Evolutionary conservation across 1,284 basidiomycete species (phyloP).

Genomic region (Boletus coffeatus): DNA sequence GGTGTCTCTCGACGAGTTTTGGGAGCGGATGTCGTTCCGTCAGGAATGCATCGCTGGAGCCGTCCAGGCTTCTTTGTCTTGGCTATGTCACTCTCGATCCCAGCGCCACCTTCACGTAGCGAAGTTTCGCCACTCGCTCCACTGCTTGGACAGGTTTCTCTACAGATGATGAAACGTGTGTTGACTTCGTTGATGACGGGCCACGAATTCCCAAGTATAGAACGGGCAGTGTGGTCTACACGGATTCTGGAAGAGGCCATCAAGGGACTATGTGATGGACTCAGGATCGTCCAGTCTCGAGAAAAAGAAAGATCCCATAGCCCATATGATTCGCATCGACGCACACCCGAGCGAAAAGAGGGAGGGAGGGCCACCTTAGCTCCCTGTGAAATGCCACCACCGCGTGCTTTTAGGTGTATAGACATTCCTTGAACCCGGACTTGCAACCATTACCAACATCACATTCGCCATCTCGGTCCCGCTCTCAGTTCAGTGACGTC

Average conservation of each 20-base stretch:
- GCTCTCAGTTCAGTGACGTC: too few relatives aligned
- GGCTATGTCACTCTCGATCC: constrained; percentile 34
- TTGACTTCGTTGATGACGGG: constrained; percentile 62
- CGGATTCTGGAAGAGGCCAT: constrained; percentile 64
- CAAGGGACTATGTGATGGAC: constrained; percentile 64
- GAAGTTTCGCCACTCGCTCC: constrained; percentile 43
- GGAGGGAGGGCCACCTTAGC: constrained; percentile 21
- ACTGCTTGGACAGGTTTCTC: constrained; percentile 56
- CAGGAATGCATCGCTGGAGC: constrained; percentile 87
- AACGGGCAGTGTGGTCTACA: constrained; percentile 62
- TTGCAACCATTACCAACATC: too few relatives aligned
- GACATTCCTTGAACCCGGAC: too few relatives aligned
- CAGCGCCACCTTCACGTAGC: constrained; percentile 14
- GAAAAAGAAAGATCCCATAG: constrained; percentile 11
- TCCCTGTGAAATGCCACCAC: constrained; percentile 47
- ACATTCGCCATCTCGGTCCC: too few relatives aligned
- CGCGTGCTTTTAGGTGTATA: constrained; percentile 14
- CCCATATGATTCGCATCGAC: constrained; percentile 23
- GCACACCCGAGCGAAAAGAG: constrained; percentile 35
- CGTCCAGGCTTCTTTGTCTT: constrained; percentile 83
- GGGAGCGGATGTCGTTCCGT: constrained; percentile 91
- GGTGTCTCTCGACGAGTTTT: constrained; percentile 75
- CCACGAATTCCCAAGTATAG: constrained; percentile 70
- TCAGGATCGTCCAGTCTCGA: constrained; percentile 30
- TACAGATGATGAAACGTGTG: constrained; percentile 63